phyloP scores from a whole-genome alignment of 306 rosid species.

The Phaseolus lunatus region DNA sequence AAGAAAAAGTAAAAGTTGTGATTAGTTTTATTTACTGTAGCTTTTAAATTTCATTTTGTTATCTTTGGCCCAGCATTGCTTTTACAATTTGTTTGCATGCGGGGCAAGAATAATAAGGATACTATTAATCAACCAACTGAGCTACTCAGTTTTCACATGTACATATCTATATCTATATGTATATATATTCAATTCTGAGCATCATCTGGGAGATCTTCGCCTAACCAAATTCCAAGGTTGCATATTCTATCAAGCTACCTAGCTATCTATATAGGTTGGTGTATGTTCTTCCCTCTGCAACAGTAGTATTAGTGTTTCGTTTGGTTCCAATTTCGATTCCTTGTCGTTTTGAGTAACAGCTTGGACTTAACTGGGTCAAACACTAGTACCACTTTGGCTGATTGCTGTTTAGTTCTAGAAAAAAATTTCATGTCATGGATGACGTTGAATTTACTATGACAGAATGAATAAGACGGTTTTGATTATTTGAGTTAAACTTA shows the following conservation, averaged over 20 bases:
- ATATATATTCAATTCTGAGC: conserved; percentile 35
- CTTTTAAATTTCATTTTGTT: conserved; percentile 41
- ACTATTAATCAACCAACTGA: conserved; percentile 29
- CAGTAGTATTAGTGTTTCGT: neutral
- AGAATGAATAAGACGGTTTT: conserved; percentile 17
- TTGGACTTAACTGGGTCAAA: conserved; percentile 36
- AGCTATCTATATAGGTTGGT: conserved; percentile 37
- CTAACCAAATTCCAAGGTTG: conserved; percentile 41
- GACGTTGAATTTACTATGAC: conserved; percentile 28
- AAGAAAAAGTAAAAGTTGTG: conserved; percentile 42
- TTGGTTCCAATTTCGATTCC: conserved; percentile 25
- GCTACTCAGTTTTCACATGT: conserved; percentile 40
- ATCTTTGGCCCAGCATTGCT: conserved; percentile 53
- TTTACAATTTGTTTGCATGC: conserved; percentile 54
- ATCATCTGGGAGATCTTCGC: conserved; percentile 8
- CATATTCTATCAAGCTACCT: conserved; percentile 35
- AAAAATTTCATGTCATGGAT: conserved; percentile 6
- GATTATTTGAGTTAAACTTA: conserved; percentile 32
- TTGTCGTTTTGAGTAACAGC: conserved; percentile 10
- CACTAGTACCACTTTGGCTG: neutral
- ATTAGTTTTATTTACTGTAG: conserved; percentile 37
- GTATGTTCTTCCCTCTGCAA: conserved; percentile 28
- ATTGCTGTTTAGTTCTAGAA: conserved; percentile 17
- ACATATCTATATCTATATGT: conserved; percentile 2
- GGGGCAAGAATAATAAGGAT: conserved; percentile 13